Conservation (phyloP, 495 filamentous ascomycete genomes). For the Astrocystis sublimbata region DNA sequence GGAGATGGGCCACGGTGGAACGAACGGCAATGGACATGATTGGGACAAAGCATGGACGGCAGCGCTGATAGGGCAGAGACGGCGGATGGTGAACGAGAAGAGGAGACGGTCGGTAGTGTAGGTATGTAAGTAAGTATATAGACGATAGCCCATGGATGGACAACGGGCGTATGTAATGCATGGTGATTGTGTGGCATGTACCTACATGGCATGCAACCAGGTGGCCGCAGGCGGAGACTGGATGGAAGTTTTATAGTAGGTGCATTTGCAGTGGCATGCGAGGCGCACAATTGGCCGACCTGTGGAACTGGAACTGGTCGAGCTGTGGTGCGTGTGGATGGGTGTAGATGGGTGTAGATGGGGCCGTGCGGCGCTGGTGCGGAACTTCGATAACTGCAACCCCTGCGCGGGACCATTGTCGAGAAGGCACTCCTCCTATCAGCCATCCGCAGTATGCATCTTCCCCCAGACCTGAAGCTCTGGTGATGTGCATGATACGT, state of each 20-base stretch:
- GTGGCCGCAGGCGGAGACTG: slow-evolving; percentile 13
- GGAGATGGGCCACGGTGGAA: neutral
- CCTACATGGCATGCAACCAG: slow-evolving; percentile 18
- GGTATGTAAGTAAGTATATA: too few relatives aligned
- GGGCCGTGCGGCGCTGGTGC: slow-evolving; percentile 14
- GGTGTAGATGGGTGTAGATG: too few relatives aligned
- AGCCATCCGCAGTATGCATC: slow-evolving; percentile 1
- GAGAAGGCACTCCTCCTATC: neutral
- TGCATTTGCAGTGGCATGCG: too few relatives aligned
- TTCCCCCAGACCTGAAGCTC: neutral
- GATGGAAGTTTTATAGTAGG: slow-evolving; percentile 3
- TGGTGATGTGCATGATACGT: slow-evolving; percentile 3
- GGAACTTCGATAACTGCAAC: slow-evolving; percentile 1
- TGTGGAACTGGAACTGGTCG: too few relatives aligned
- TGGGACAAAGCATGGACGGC: too few relatives aligned
- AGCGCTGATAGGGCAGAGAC: neutral
- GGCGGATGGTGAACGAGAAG: slow-evolving; percentile 1
- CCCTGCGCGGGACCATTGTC: too few relatives aligned
- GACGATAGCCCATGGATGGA: too few relatives aligned
- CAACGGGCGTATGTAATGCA: slow-evolving; percentile 11
- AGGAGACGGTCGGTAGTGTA: slow-evolving; percentile 10
- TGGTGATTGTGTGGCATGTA: slow-evolving; percentile 17
- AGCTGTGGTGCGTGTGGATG: slow-evolving; percentile 18
- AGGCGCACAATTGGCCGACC: slow-evolving; percentile 17
- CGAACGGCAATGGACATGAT: neutral